Conservation (phyloP, 768 basidiomycete species). For the Rhodocollybia butyracea region DNA sequence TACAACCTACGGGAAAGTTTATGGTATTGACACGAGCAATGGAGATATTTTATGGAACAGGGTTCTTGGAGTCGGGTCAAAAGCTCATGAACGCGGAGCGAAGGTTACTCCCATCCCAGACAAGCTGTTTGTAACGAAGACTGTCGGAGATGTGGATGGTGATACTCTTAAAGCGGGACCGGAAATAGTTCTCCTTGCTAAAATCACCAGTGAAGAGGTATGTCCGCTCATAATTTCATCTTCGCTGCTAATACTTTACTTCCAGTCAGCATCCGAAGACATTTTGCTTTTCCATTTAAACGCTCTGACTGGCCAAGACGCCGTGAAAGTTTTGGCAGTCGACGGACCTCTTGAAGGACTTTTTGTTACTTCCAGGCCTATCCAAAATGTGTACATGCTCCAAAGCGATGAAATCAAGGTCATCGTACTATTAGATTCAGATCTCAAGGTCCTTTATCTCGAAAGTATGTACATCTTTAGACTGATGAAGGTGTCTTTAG, state of each 20-base stretch:
- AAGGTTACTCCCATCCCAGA: slow-evolving; percentile 44
- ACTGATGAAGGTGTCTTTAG: slow-evolving; percentile 25
- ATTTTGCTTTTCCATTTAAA: slow-evolving; percentile 78
- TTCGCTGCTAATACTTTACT: slow-evolving; percentile 5
- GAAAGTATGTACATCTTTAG: background rate
- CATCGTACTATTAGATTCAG: slow-evolving; percentile 70
- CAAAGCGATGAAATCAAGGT: slow-evolving; percentile 39
- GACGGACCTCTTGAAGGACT: slow-evolving; percentile 50
- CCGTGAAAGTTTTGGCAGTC: slow-evolving; percentile 25
- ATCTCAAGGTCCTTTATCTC: slow-evolving; percentile 53
- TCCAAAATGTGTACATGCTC: slow-evolving; percentile 58
- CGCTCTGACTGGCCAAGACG: slow-evolving; percentile 74
- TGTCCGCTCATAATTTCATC: slow-evolving; percentile 18
- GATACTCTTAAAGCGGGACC: slow-evolving; percentile 27
- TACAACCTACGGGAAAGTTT: slow-evolving; percentile 71
- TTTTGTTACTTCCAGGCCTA: slow-evolving; percentile 57
- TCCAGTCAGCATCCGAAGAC: slow-evolving; percentile 52
- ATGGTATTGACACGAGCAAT: slow-evolving; percentile 76
- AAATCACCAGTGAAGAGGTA: slow-evolving; percentile 62
- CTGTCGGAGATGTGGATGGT: slow-evolving; percentile 42
- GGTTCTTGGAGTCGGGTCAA: slow-evolving; percentile 71
- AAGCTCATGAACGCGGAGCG: slow-evolving; percentile 44
- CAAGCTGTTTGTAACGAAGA: slow-evolving; percentile 56
- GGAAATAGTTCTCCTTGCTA: slow-evolving; percentile 60
- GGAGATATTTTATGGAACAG: slow-evolving; percentile 81